A percentile compares a stretch with the other conserved stretches of the same genome.
Conservation (phyloP, 768 basidiomycete species). For the Pleurotus platypus region DNA sequence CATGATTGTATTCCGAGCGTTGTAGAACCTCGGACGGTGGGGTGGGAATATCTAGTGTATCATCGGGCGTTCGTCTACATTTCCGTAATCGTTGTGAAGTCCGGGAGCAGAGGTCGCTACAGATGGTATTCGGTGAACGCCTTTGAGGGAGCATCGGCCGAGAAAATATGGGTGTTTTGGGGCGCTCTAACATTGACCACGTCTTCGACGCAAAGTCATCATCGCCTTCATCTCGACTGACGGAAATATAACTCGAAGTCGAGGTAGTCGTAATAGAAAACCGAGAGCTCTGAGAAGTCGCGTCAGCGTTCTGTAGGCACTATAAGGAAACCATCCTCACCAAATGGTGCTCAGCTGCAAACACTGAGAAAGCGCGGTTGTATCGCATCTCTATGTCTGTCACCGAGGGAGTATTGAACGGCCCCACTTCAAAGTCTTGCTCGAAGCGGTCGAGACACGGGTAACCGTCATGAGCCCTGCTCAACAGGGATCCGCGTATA, state of each 20-base stretch:
- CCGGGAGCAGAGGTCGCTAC: slow-evolving; percentile 1
- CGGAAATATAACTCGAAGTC: slow-evolving; percentile 20
- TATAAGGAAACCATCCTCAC: slow-evolving; percentile 9
- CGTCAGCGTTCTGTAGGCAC: background rate
- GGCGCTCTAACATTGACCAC: slow-evolving; percentile 18
- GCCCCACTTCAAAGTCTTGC: slow-evolving; percentile 18
- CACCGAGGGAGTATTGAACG: background rate
- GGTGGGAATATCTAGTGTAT: slow-evolving; percentile 1
- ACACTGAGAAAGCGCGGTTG: background rate
- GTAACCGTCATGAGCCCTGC: slow-evolving; percentile 22
- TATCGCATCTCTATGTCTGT: slow-evolving; percentile 15
- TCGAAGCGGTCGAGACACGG: slow-evolving; percentile 24
- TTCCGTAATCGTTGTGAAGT: slow-evolving; percentile 1
- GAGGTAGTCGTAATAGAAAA: slow-evolving; percentile 22
- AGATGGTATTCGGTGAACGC: background rate
- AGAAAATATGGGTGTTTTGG: slow-evolving; percentile 13
- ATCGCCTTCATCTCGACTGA: slow-evolving; percentile 9
- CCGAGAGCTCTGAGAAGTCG: slow-evolving; percentile 13
- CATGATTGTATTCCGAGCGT: slow-evolving; percentile 10
- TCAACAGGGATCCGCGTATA: slow-evolving; percentile 25
- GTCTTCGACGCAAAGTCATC: slow-evolving; percentile 10
- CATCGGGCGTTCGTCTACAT: background rate
- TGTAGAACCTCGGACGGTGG: slow-evolving; percentile 7
- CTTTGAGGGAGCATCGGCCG: background rate
- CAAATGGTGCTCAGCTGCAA: slow-evolving; percentile 11